Percentiles rank a stretch among this genome's conserved stretches.
phyloP scores from a whole-genome alignment of 805 yeast genomes.

The Sugiyamaella valdiviana region DNA sequence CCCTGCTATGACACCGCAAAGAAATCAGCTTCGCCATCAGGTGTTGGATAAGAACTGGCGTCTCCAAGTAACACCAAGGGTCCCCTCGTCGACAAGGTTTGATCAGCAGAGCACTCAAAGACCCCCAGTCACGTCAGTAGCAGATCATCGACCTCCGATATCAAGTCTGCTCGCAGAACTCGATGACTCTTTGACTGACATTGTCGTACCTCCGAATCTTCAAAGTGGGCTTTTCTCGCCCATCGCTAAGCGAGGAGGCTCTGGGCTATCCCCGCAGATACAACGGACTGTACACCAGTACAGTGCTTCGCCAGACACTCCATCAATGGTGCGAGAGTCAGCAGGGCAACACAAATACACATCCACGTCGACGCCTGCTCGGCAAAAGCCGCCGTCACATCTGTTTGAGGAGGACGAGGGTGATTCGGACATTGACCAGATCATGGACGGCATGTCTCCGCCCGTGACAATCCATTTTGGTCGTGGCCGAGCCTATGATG shows the following conservation, averaged over 20 bases:
- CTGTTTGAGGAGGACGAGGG: constrained; percentile 8
- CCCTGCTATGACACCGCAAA: neutral
- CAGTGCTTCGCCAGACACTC: neutral
- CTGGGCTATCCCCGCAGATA: neutral
- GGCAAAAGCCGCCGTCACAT: neutral
- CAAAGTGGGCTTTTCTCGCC: constrained; percentile 11
- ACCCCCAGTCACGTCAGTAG: neutral
- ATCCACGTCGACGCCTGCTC: neutral
- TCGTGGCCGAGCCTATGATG: neutral
- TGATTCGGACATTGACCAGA: constrained; percentile 16
- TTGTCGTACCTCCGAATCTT: constrained; percentile 8
- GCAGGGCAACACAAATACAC: too few relatives aligned
- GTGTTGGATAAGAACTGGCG: constrained; percentile 32
- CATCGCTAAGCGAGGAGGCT: neutral
- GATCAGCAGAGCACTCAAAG: too few relatives aligned
- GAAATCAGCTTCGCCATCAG: constrained; percentile 25
- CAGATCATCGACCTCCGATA: neutral
- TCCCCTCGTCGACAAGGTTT: too few relatives aligned
- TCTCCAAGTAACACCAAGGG: constrained; percentile 31
- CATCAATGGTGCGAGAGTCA: too few relatives aligned
- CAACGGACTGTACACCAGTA: neutral
- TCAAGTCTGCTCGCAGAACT: neutral
- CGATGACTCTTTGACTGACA: neutral
- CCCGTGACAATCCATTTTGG: constrained; percentile 23
- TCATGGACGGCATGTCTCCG: constrained; percentile 24